Evolutionary conservation across 306 rosid species (phyloP), one percentile per base, ranked within the genome.

Genomic region (Lagenaria siceraria): DNA sequence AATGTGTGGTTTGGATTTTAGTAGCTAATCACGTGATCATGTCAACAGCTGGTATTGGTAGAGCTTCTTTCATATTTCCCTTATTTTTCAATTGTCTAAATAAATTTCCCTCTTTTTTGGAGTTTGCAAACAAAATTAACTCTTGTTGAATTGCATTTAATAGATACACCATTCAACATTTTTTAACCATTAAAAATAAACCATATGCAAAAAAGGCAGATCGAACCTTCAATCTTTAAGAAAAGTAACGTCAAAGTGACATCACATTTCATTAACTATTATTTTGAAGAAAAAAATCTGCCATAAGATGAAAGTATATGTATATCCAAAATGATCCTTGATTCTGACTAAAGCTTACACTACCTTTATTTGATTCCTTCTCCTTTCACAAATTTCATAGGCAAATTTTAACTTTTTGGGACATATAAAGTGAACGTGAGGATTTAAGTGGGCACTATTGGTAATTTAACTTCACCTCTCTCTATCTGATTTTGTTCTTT

Each of bases 301-400:
- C 18, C 19, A 38, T 18, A 40, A 66, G 21, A 43, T 49, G 68
- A 33, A 62, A 78, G 84, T 81, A 78, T 78, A 53, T 85, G 84
- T 81, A 78, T 81, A 70, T 85, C 49, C 83, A 51, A 77, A 82
- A 7, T 51, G 79, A 81, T 71, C 31, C 52, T 64, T 55, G 68
- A 69, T 81, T 70, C 76, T 75, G 77, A 84, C 77, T 74, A 78
- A 59, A 78, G 80, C 80, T 81, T 29, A 40, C 79, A 70, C 3
- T n/a, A n/a, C 58, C 83, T 77, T 75, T 80, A 24, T 22, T 62
- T 58, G 84, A 79, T 86, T 81, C 78, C 81, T 52, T 60, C 62
- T 51, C 81, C 80, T 62, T 80, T 51, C 19, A 74, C 81, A 68
- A 38, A 59, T 75, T 79, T 78, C 42, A 51, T 31, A n/a, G 58